Conservation (phyloP, 108 stramenopile species). For the Nitzschia sp. region DNA sequence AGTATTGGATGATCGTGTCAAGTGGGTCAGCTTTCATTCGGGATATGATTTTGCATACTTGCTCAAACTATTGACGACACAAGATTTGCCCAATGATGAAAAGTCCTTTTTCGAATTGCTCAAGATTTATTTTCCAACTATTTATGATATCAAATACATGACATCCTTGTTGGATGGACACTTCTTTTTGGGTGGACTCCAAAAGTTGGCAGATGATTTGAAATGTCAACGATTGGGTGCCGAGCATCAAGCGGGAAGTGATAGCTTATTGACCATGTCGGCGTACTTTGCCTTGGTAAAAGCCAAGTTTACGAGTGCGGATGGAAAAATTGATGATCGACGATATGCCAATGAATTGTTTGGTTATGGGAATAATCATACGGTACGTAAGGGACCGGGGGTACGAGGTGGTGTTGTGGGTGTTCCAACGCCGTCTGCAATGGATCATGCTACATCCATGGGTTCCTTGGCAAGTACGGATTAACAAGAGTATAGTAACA, state of each 20-base stretch:
- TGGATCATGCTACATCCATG: neutral
- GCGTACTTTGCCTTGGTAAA: conserved; percentile 92
- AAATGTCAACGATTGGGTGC: conserved; percentile 94
- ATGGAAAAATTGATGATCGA: conserved; percentile 67
- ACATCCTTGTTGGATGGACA: conserved; percentile 90
- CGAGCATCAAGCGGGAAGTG: conserved; percentile 99
- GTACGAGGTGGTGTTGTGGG: conserved; percentile 2
- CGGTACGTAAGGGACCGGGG: conserved; percentile 73
- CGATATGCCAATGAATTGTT: conserved; percentile 89
- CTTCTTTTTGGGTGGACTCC: conserved; percentile 89
- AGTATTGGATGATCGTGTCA: conserved; percentile 94
- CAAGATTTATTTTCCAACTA: conserved; percentile 94
- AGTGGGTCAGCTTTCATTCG: conserved; percentile 97
- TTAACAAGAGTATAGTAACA: too few species aligned
- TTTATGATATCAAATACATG: conserved; percentile 99
- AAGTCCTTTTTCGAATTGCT: conserved; percentile 92
- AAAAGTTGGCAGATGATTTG: conserved; percentile 91
- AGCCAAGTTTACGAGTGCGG: conserved; percentile 60
- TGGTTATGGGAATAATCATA: conserved; percentile 89
- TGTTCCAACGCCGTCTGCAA: too few species aligned
- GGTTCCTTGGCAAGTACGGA: neutral
- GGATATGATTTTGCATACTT: conserved; percentile 99
- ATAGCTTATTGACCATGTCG: conserved; percentile 93
- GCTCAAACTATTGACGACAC: conserved; percentile 88
- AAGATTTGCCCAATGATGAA: conserved; percentile 80